These are phyloP conservation scores for Byssothecium circinans DNA, from an alignment of 2,329 filamentous ascomycete species.

Conservation along the genomic window DNA sequence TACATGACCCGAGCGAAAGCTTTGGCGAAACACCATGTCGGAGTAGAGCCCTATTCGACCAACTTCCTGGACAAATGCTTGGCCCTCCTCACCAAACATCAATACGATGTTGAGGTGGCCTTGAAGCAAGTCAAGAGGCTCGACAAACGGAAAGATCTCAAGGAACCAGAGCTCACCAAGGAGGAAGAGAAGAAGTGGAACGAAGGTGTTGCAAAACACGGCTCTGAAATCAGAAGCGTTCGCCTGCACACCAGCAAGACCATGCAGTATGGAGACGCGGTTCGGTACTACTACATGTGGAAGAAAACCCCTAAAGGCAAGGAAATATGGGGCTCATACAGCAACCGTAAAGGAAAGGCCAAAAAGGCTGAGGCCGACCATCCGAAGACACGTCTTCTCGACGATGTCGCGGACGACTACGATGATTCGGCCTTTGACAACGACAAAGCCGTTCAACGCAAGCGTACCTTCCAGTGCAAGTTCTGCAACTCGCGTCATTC, in stretches of 20 bases:
- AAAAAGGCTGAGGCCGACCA: constrained; percentile 60
- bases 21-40: constrained; percentile 63
- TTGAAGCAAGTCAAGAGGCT: constrained; percentile 69
- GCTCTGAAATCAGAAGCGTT: constrained; percentile 83
- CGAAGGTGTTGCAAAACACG: constrained; percentile 84
- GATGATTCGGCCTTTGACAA: constrained; percentile 97
- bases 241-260: constrained; percentile 79
- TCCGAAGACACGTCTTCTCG: constrained; percentile 73
- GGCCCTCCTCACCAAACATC: constrained; percentile 69
- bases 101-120: constrained; percentile 72
- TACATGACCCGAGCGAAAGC: constrained; percentile 73
- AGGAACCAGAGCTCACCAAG: constrained; percentile 78
- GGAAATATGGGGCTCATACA: constrained; percentile 87
- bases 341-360: constrained; percentile 87
- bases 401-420: constrained; percentile 87
- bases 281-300: constrained; percentile 96
- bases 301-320: constrained; percentile 88
- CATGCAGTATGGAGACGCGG: constrained; percentile 75
- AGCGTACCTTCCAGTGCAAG: constrained; percentile 87
- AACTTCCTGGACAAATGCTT: constrained; percentile 87
- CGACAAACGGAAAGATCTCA: constrained; percentile 70
- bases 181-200: constrained; percentile 88
- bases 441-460: constrained; percentile 76
- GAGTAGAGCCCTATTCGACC: constrained; percentile 74
- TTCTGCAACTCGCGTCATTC: constrained; percentile 82